These are phyloP conservation scores for Canna indica DNA, from an alignment of 176 grass and related monocot species.

Conservation along the genomic window DNA sequence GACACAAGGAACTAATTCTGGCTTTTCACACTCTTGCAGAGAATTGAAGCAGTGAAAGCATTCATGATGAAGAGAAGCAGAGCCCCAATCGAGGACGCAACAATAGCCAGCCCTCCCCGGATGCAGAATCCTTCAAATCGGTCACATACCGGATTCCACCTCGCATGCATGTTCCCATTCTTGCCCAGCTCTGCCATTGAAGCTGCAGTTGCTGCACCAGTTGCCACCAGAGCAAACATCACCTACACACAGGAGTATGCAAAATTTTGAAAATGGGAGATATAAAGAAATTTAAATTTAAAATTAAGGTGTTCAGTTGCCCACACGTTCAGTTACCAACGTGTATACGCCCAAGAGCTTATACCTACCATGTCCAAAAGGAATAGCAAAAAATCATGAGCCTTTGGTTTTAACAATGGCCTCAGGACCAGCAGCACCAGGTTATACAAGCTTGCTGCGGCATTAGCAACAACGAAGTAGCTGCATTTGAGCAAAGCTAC, in stretches of 20 bases:
- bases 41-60: conserved; percentile 26
- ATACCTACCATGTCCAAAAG: conserved; percentile 50
- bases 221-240: conserved; percentile 49
- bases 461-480: conserved; percentile 63
- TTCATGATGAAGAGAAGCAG: conserved; percentile 41
- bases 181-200: conserved; percentile 69
- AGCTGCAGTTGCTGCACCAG: conserved; percentile 35
- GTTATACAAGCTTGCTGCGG: conserved; percentile 41
- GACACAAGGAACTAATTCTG: conserved; percentile 10
- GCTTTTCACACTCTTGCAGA: conserved; percentile 7
- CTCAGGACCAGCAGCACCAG: conserved; percentile 31
- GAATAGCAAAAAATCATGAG: conserved; percentile 26
- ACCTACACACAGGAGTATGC: conserved; percentile 22
- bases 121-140: conserved; percentile 64
- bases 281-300: not conserved
- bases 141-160: conserved; percentile 77
- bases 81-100: conserved; percentile 40
- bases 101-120: conserved; percentile 43
- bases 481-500: conserved; percentile 24
- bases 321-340: too few species aligned
- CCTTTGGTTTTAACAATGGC: conserved; percentile 26
- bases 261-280: not conserved
- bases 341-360: not conserved
- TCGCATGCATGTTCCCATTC: conserved; percentile 66
- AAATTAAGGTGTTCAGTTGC: too few species aligned